Conservation (phyloP, 2,329 filamentous ascomycete genomes). For the Ascochyta lentis region DNA sequence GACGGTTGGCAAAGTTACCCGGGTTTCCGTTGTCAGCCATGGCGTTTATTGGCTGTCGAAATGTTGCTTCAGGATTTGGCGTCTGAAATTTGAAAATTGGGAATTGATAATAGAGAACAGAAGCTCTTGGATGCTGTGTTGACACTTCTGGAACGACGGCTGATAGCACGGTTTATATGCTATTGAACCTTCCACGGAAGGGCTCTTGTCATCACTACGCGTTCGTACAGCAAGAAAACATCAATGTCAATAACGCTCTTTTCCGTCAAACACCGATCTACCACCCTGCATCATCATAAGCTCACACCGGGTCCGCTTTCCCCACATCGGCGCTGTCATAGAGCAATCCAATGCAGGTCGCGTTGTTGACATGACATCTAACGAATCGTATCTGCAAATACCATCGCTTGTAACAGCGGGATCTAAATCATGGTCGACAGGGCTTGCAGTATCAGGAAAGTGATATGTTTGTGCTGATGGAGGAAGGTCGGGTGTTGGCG, state of each 20-base stretch:
- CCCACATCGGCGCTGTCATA: neutral
- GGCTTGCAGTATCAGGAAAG: neutral
- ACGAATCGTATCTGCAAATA: neutral
- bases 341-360: neutral
- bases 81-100: neutral
- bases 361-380: conserved; percentile 2
- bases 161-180: neutral
- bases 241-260: neutral
- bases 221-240: neutral
- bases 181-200: neutral
- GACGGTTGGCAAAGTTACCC: conserved; percentile 59
- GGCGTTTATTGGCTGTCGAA: neutral
- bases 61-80: too few species aligned
- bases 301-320: neutral
- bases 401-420: neutral
- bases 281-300: neutral
- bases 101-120: neutral
- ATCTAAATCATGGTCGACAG: neutral
- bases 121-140: neutral
- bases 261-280: neutral
- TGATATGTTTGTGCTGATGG: neutral
- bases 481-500: conserved; percentile 1
- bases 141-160: neutral
- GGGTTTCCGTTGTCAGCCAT: conserved; percentile 54
- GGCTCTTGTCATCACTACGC: neutral